phyloP scores from a whole-genome alignment of 2,329 filamentous ascomycete genomes.

The Exophiala lecanii-corni region DNA sequence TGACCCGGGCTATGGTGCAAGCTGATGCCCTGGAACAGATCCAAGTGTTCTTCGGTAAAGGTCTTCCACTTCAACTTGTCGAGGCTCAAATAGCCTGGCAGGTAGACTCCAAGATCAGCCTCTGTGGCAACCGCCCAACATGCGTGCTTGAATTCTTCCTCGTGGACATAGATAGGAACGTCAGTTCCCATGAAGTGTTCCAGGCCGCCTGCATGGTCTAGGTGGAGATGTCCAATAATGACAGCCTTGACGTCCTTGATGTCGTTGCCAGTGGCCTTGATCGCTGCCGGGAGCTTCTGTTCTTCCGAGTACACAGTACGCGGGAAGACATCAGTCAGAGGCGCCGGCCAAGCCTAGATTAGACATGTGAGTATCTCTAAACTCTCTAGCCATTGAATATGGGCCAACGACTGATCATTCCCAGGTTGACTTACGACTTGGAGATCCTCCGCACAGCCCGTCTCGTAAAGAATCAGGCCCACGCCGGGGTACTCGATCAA shows the following conservation, averaged over 20 bases:
- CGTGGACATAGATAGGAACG: slow-evolving; percentile 45
- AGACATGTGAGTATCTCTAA: not conserved
- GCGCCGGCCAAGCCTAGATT: slow-evolving; percentile 33
- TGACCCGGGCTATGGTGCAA: slow-evolving; percentile 36
- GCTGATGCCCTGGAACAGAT: slow-evolving; percentile 38
- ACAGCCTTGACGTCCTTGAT: slow-evolving; percentile 46
- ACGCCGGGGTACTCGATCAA: slow-evolving; percentile 43
- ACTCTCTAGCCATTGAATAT: too few species aligned
- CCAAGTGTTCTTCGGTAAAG: slow-evolving; percentile 37
- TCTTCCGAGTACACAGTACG: slow-evolving; percentile 32
- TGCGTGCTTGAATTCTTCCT: slow-evolving; percentile 44
- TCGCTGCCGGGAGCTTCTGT: slow-evolving; percentile 35
- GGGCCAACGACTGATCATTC: too few species aligned
- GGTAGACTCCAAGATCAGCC: slow-evolving; percentile 38
- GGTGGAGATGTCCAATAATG: slow-evolving; percentile 45
- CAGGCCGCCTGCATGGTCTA: slow-evolving; percentile 47
- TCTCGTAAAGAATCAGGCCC: slow-evolving; percentile 45
- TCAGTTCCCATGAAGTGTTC: slow-evolving; percentile 42
- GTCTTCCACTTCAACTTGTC: slow-evolving; percentile 41
- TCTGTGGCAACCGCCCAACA: slow-evolving; percentile 43
- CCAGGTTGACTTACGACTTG: slow-evolving; percentile 10
- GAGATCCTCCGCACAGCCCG: slow-evolving; percentile 41
- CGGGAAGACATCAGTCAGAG: slow-evolving; percentile 38
- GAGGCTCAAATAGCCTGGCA: slow-evolving; percentile 34
- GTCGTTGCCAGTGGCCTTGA: slow-evolving; percentile 37